Conservation (phyloP, 2,329 filamentous ascomycete genomes). For the Neonectria hederae region DNA sequence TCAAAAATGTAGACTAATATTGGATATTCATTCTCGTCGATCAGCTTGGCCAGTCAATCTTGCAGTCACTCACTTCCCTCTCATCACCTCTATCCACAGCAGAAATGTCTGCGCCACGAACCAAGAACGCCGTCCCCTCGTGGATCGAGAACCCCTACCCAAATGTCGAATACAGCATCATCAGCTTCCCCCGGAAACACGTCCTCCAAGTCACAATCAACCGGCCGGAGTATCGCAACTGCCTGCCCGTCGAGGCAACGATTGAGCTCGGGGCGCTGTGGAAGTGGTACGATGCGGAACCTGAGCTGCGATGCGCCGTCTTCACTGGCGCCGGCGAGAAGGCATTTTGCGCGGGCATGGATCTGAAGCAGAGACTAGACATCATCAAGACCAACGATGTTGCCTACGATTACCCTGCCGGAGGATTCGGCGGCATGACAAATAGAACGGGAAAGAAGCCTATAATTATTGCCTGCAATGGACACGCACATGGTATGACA, state of each 20-base stretch:
- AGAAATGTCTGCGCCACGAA: slow-evolving; percentile 36
- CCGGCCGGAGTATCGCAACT: slow-evolving; percentile 53
- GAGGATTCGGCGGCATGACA: slow-evolving; percentile 48
- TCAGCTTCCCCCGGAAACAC: slow-evolving; percentile 53
- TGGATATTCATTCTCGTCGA: not conserved
- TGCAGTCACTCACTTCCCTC: not conserved
- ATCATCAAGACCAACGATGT: slow-evolving; percentile 43
- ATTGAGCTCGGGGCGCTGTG: slow-evolving; percentile 56
- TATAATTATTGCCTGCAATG: slow-evolving; percentile 45
- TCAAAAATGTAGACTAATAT: slow-evolving; percentile 14
- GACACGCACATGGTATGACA: slow-evolving; percentile 43
- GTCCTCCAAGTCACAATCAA: slow-evolving; percentile 57
- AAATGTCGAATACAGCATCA: slow-evolving; percentile 44
- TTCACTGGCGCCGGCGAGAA: slow-evolving; percentile 61
- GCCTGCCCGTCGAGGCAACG: slow-evolving; percentile 48
- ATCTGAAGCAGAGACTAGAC: slow-evolving; percentile 58
- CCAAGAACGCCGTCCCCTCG: slow-evolving; percentile 43
- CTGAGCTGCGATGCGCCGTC: slow-evolving; percentile 58
- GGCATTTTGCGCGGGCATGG: slow-evolving; percentile 64
- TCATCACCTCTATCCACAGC: not conserved
- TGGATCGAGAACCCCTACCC: slow-evolving; percentile 48
- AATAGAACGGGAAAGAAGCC: slow-evolving; percentile 48
- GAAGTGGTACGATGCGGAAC: slow-evolving; percentile 61
- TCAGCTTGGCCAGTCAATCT: not conserved
- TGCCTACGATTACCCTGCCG: slow-evolving; percentile 37